Evolutionary conservation across 352 stramenopile species (phyloP).

Genomic region (Phytophthora uliginosa): DNA sequence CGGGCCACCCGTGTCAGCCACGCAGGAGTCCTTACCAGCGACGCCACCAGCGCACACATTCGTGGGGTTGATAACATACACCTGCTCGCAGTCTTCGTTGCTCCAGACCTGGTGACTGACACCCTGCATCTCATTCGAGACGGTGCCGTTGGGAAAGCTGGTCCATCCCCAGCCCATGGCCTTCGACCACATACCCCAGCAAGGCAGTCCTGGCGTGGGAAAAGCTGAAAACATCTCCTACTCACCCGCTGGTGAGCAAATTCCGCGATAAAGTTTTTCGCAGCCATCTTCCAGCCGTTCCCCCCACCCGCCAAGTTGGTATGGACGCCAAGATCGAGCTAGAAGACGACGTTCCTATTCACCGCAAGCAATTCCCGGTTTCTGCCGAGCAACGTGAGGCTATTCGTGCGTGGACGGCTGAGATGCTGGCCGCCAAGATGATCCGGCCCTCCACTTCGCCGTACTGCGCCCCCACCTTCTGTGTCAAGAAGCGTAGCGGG

Average conservation of each 20-base stretch:
- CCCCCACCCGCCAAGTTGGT: not conserved
- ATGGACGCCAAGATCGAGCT: conserved; percentile 16
- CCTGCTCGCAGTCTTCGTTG: conserved; percentile 38
- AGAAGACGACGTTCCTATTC: conserved; percentile 1
- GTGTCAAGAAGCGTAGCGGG: conserved; percentile 7
- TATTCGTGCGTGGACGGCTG: conserved; percentile 1
- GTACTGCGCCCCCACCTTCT: conserved; percentile 14
- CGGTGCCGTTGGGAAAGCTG: conserved; percentile 25
- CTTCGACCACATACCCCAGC: conserved; percentile 30
- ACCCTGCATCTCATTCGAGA: conserved; percentile 34
- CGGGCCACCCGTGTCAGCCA: conserved; percentile 58
- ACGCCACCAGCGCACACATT: conserved; percentile 58
- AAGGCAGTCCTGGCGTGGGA: conserved; percentile 11
- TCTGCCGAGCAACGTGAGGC: conserved; percentile 3
- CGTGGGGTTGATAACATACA: conserved; percentile 32
- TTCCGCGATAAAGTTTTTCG: conserved; percentile 9
- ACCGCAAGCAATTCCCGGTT: conserved; percentile 12
- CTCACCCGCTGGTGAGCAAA: not conserved
- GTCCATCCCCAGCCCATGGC: conserved; percentile 43
- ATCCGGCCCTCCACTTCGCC: conserved; percentile 9
- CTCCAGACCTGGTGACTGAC: conserved; percentile 45
- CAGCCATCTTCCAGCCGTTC: too few species aligned
- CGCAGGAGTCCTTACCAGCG: conserved; percentile 45
- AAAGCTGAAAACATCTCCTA: not conserved
- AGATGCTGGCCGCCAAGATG: conserved; percentile 6